Base-by-base conservation (phyloP, 2,329 filamentous ascomycete genomes). In the Phoma sp. region DNA sequence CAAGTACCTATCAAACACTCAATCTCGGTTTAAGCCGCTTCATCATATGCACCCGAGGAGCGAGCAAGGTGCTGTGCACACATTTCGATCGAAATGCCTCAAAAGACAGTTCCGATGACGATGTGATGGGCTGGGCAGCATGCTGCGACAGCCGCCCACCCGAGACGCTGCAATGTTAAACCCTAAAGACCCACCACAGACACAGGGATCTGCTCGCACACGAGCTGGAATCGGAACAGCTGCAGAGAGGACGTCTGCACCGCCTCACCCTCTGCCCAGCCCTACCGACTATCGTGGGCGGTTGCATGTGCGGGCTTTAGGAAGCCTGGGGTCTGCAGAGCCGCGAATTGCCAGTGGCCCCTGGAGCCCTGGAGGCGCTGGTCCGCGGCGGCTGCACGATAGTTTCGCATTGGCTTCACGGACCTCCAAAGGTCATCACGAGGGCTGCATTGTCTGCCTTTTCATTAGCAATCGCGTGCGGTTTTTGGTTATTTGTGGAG, bases 181-280 rank as follows among this genome's bases (percentile, higher is more conserved):
- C 59, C 38, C 47, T 46, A 40, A 44, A 57, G 48, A 39, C 44
- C 57, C 53, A 60, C 52, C 57, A 45, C 24, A 40, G 42, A 55
- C 60, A 52, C 47, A 52, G 51, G 58, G 58, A 59, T 54, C 32
- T 48, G 38, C 46, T 53, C 56, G 38, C 47, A 38, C 53, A 67
- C 68, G 68, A 67, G 57, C 62, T 66, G 58, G 59, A 65, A 68
- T 61, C 67, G 68, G 68, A 68, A 65, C 60, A 51, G 41, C 42
- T 47, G 47, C 47, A 42, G 38, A 18, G 2, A 18, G 18, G 18
- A 18, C 18, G 18, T 57, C 43, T 60, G 65, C 65, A 68, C 65
- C 57, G 65, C 64, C 64, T 64, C 57, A 14, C 36, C 35, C 18
- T 29, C 9, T 14, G 30, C 52, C 50, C 49, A 55, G 55, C 56